A percentile compares a stretch with the other conserved stretches of the same genome.
Evolutionary conservation across 2,329 filamentous ascomycete genomes (phyloP).

Genomic region (Juglanconis juglandina): DNA sequence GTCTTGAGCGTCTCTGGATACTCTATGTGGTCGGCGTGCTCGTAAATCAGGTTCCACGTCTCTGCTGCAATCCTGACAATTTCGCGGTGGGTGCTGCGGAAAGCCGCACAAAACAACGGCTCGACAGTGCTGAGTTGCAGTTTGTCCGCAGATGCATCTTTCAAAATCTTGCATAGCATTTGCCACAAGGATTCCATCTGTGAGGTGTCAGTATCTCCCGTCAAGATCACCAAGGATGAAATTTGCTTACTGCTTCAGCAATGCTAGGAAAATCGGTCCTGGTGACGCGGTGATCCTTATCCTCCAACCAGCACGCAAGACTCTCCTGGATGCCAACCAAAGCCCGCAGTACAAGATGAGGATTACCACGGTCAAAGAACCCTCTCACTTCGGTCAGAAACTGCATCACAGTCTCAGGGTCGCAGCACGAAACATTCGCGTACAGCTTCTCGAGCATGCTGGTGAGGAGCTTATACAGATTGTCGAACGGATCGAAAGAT

Average conservation of each 20-base stretch:
- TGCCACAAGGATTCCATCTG: slow-evolving; percentile 52
- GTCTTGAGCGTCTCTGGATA: slow-evolving; percentile 64
- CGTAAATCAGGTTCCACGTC: slow-evolving; percentile 70
- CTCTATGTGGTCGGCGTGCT: slow-evolving; percentile 52
- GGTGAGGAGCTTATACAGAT: slow-evolving; percentile 60
- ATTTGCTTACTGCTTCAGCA: slow-evolving; percentile 43
- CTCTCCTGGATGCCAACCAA: slow-evolving; percentile 61
- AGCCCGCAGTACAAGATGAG: slow-evolving; percentile 49
- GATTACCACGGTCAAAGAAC: slow-evolving; percentile 50
- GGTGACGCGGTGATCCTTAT: slow-evolving; percentile 43
- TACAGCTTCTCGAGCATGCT: slow-evolving; percentile 52
- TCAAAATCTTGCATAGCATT: slow-evolving; percentile 40
- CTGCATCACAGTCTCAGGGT: slow-evolving; percentile 26
- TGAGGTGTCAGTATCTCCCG: slow-evolving; percentile 24
- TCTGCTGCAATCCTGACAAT: slow-evolving; percentile 50
- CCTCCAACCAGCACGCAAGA: slow-evolving; percentile 61
- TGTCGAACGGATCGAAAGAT: slow-evolving; percentile 60
- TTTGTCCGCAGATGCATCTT: slow-evolving; percentile 33
- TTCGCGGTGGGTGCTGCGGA: slow-evolving; percentile 53
- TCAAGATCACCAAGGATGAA: slow-evolving; percentile 8
- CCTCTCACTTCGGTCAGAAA: slow-evolving; percentile 53
- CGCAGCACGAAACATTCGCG: slow-evolving; percentile 34
- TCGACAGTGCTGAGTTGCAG: slow-evolving; percentile 53
- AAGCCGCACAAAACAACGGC: slow-evolving; percentile 51
- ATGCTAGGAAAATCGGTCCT: slow-evolving; percentile 38